phyloP scores from a whole-genome alignment of 2,329 filamentous ascomycete species.

The Aureobasidium lini region DNA sequence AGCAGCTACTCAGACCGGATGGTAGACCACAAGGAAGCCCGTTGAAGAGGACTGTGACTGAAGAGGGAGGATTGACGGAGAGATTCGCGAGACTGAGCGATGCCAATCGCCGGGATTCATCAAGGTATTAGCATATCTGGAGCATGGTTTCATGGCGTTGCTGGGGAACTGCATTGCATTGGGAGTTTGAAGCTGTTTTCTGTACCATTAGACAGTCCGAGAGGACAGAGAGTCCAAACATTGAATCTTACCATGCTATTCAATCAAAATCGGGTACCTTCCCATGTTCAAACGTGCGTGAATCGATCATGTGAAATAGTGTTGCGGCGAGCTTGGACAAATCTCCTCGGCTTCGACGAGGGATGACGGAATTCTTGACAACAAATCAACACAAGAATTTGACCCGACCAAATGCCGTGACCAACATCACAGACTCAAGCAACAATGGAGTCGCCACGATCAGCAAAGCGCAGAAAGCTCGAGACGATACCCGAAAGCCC shows the following conservation, averaged over 20 bases:
- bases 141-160: not conserved
- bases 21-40: conserved; percentile 32
- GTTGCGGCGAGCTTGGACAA: not conserved
- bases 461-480: conserved; percentile 25
- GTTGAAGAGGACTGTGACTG: conserved; percentile 37
- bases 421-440: no score
- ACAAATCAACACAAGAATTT: not conserved
- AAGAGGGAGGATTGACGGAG: conserved; percentile 20
- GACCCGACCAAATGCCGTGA: not conserved
- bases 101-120: conserved; percentile 3
- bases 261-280: no score
- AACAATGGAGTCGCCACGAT: conserved; percentile 17
- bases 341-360: not conserved
- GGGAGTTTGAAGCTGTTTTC: not conserved
- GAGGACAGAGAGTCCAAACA: no score
- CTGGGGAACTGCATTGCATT: not conserved
- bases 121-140: conserved; percentile 1
- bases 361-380: not conserved
- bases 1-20: conserved; percentile 23
- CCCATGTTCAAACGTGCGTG: no score
- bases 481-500: conserved; percentile 17
- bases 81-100: conserved; percentile 22
- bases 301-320: not conserved
- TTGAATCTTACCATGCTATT: no score
- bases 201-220: no score